phyloP scores from a whole-genome alignment of 1,139 yeast genomes.

The Blastobotrys ciferrii region DNA sequence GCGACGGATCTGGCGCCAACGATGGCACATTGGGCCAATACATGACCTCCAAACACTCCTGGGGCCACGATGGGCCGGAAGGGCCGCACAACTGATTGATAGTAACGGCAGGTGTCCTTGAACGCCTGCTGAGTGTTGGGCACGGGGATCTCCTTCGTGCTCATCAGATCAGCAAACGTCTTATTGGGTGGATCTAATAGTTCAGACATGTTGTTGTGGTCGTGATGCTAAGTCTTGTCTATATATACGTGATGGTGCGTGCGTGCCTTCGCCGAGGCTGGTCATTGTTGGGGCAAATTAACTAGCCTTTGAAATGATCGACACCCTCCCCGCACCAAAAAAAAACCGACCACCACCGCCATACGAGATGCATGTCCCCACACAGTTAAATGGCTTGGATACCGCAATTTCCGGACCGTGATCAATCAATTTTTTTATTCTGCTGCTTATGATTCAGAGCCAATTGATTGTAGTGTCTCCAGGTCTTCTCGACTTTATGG shows the following conservation, averaged over 20 bases:
- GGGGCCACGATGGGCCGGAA: constrained; percentile 31
- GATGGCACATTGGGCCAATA: constrained; percentile 32
- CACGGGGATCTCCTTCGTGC: constrained; percentile 22
- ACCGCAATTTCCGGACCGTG: too few relatives aligned
- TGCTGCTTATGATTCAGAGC: too few relatives aligned
- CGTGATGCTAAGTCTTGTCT: too few relatives aligned
- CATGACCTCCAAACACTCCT: constrained; percentile 37
- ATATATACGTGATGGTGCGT: too few relatives aligned
- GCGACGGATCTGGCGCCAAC: constrained; percentile 33
- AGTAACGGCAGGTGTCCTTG: constrained; percentile 19
- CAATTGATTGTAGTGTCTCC: too few relatives aligned
- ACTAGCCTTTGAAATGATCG: not conserved
- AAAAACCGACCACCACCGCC: too few relatives aligned
- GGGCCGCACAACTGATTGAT: constrained; percentile 28
- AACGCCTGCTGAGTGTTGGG: constrained; percentile 16
- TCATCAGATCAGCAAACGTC: constrained; percentile 30
- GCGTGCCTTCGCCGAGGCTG: not conserved
- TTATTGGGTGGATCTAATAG: constrained; percentile 24
- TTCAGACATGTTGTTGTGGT: constrained; percentile 4
- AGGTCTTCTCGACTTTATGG: too few relatives aligned
- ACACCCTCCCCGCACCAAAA: too few relatives aligned
- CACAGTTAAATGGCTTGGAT: too few relatives aligned
- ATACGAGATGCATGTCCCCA: too few relatives aligned
- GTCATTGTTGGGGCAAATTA: not conserved
- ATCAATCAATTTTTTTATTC: too few relatives aligned